A percentile compares a stretch with the other conserved stretches of the same genome.
These are phyloP conservation scores for Boletus vinaceobasis DNA, from an alignment of 768 basidiomycete genomes.

Conservation along the genomic window DNA sequence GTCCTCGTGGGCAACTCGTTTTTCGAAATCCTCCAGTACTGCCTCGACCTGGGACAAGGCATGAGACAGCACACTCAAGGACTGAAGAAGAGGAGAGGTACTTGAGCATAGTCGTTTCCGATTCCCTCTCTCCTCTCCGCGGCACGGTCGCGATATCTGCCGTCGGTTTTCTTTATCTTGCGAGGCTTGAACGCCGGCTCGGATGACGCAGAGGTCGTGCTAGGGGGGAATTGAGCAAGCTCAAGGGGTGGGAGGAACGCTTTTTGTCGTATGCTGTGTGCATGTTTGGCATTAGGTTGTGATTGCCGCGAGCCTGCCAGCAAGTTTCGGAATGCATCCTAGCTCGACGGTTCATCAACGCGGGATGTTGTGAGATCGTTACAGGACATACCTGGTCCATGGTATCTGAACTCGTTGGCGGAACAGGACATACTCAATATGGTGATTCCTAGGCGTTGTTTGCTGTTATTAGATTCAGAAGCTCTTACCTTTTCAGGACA, in stretches of 20 bases:
- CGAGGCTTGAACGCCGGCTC: constrained; percentile 78
- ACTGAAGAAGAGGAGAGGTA: constrained; percentile 25
- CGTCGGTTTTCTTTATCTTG: constrained; percentile 62
- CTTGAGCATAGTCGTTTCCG: constrained; percentile 73
- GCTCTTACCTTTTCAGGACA: constrained; percentile 11
- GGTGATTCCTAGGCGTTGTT: constrained; percentile 21
- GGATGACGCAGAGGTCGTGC: constrained; percentile 48
- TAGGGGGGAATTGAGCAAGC: constrained; percentile 15
- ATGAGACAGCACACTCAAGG: background rate
- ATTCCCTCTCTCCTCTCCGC: constrained; percentile 65
- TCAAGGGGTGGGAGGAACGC: constrained; percentile 4
- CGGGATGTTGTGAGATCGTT: background rate
- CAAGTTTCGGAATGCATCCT: constrained; percentile 62
- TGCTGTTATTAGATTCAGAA: constrained; percentile 26
- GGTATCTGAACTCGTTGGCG: background rate
- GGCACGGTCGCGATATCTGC: constrained; percentile 71
- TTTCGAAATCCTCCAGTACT: constrained; percentile 79
- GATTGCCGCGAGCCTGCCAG: constrained; percentile 35
- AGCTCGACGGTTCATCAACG: background rate
- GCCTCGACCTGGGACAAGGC: constrained; percentile 59
- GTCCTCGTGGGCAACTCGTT: constrained; percentile 55
- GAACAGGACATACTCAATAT: background rate
- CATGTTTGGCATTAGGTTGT: constrained; percentile 11
- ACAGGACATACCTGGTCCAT: constrained; percentile 29
- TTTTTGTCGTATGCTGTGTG: constrained; percentile 8